Conservation (phyloP, 1,139 yeast genomes). For the Debaryomycetaceae sp. region DNA sequence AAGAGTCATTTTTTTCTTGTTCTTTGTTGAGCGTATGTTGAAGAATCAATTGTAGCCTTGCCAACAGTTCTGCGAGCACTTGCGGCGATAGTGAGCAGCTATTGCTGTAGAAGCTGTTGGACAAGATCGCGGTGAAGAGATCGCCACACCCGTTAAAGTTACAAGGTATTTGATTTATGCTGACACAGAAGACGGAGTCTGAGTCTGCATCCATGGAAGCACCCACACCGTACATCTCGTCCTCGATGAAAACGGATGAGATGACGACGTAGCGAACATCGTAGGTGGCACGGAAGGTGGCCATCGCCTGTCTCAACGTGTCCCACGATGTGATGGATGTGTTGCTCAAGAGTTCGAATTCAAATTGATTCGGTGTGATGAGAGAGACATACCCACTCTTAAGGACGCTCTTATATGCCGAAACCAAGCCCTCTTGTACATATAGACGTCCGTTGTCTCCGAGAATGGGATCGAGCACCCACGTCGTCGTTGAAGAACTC, state of each 20-base stretch:
- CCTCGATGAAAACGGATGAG: constrained; percentile 32
- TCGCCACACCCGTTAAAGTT: constrained; percentile 47
- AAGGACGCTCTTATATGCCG: constrained; percentile 24
- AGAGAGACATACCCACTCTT: constrained; percentile 27
- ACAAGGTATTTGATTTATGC: constrained; percentile 31
- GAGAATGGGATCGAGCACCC: constrained; percentile 40
- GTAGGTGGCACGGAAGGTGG: constrained; percentile 16
- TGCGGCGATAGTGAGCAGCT: constrained; percentile 19
- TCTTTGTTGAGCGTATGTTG: constrained; percentile 25
- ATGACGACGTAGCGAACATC: constrained; percentile 28
- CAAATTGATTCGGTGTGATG: constrained; percentile 42
- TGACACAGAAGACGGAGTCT: constrained; percentile 20
- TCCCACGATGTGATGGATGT: constrained; percentile 18
- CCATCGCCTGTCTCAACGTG: constrained; percentile 19
- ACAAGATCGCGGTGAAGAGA: constrained; percentile 38
- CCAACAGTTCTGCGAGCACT: constrained; percentile 25
- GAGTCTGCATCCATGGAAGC: constrained; percentile 8
- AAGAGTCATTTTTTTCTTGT: constrained; percentile 7
- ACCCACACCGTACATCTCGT: constrained; percentile 34
- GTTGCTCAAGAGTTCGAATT: constrained; percentile 31
- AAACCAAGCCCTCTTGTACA: constrained; percentile 31
- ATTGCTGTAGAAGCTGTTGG: constrained; percentile 27
- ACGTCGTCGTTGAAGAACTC: constrained; percentile 13
- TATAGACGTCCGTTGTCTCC: constrained; percentile 40
- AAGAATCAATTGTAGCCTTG: constrained; percentile 29